A percentile compares a stretch with the other conserved stretches of the same genome.
Conservation (phyloP, 2,329 filamentous ascomycete genomes). For the Cyphellophora europaea region DNA sequence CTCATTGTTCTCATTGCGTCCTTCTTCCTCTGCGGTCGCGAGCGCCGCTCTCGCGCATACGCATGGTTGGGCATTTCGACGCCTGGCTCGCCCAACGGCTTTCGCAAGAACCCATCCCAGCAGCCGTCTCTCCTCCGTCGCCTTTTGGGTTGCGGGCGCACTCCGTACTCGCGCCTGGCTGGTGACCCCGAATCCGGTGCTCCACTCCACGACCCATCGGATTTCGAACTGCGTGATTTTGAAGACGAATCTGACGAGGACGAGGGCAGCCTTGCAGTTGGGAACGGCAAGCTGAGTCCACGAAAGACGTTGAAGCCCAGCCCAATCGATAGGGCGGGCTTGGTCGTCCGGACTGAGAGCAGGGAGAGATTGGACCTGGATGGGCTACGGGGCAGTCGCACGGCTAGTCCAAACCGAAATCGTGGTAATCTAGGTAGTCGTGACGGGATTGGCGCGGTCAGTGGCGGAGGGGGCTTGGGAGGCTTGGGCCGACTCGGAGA, state of each 20-base stretch:
- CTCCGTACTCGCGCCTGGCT: neutral
- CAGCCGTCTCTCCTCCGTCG: no score
- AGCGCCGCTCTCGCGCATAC: constrained; percentile 51
- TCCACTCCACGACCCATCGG: constrained; percentile 30
- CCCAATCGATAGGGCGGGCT: constrained; percentile 53
- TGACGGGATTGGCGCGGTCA: no score
- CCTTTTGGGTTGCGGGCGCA: constrained; percentile 8
- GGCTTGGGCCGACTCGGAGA: no score
- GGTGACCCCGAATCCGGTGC: neutral
- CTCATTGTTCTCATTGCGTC: constrained; percentile 59
- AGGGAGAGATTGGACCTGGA: constrained; percentile 62
- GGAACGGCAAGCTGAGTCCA: neutral
- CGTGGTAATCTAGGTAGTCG: no score
- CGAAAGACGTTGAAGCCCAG: constrained; percentile 14
- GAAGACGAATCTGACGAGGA: constrained; percentile 1
- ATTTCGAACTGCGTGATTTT: constrained; percentile 65
- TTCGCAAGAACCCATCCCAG: constrained; percentile 18
- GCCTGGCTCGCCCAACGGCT: constrained; percentile 2
- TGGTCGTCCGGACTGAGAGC: constrained; percentile 77
- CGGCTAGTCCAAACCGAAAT: no score
- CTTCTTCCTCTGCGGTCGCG: constrained; percentile 71
- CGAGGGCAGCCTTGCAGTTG: constrained; percentile 20
- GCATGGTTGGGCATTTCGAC: constrained; percentile 18
- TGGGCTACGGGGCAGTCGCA: no score
- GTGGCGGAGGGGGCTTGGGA: no score